Conservation (phyloP, 139 green algal species). For the Micromonas commoda region DNA sequence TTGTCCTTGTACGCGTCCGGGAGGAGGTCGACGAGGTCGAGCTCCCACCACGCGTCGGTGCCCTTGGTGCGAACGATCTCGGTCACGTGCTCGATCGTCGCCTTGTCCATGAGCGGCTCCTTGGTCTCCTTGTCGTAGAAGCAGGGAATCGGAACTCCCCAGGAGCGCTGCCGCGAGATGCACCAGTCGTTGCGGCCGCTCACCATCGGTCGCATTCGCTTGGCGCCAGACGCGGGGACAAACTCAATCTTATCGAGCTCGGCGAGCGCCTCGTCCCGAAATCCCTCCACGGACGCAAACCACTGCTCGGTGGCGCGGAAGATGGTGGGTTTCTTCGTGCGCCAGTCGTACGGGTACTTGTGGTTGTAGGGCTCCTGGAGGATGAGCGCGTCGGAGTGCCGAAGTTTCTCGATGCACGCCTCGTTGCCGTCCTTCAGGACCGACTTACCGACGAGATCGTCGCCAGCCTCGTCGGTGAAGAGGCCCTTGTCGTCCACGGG, state of each 20-base stretch:
- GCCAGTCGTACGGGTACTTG: constrained; percentile 99
- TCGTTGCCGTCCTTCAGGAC: constrained; percentile 82
- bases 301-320: constrained; percentile 94
- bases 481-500: constrained; percentile 89
- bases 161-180: constrained; percentile 90
- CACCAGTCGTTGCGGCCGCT: constrained; percentile 91
- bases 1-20: constrained; percentile 48
- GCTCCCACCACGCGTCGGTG: constrained; percentile 74
- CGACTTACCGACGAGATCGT: constrained; percentile 62
- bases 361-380: constrained; percentile 86
- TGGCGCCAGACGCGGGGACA: constrained; percentile 62
- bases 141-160: constrained; percentile 96
- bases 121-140: constrained; percentile 89
- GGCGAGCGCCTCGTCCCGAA: constrained; percentile 61
- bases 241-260: constrained; percentile 72
- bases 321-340: constrained; percentile 98
- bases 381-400: constrained; percentile 54
- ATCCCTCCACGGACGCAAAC: constrained; percentile 82
- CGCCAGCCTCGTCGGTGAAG: constrained; percentile 81
- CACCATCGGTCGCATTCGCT: constrained; percentile 75
- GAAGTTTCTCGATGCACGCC: constrained; percentile 58
- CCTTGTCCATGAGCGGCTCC: constrained; percentile 82
- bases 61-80: constrained; percentile 59
- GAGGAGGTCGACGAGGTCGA: constrained; percentile 76
- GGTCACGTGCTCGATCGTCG: constrained; percentile 74